Evolutionary conservation across 345 rosid species (phyloP).

Genomic region (Gossypium herbaceum): DNA sequence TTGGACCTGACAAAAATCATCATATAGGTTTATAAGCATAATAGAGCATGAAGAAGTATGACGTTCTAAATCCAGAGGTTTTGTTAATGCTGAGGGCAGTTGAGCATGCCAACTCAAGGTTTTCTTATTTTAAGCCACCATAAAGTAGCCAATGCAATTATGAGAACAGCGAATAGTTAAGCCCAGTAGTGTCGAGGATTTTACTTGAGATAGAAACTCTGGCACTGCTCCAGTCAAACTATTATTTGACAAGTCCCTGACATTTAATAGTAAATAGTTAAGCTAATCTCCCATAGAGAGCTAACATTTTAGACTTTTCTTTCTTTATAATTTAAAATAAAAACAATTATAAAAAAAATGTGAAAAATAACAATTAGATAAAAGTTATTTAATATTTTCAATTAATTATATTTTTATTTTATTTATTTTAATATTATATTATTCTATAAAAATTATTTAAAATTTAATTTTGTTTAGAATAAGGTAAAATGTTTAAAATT

Average conservation of each 20-base stretch:
- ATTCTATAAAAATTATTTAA: too few relatives aligned
- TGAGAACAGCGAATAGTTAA: background rate
- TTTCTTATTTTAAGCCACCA: conserved; percentile 8
- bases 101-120: conserved; percentile 8
- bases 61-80: background rate
- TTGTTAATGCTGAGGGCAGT: background rate
- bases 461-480: too few relatives aligned
- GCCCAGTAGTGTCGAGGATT: conserved; percentile 19
- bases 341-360: too few relatives aligned
- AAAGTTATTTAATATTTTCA: too few relatives aligned
- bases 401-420: too few relatives aligned
- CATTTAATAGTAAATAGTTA: background rate
- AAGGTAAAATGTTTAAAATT: too few relatives aligned
- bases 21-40: background rate
- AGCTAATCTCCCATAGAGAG: background rate
- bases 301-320: background rate
- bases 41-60: background rate
- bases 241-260: conserved; percentile 31
- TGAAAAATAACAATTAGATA: too few relatives aligned
- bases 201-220: conserved; percentile 21
- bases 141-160: conserved; percentile 6
- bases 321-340: too few relatives aligned
- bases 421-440: too few relatives aligned
- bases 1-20: background rate
- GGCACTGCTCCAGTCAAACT: conserved; percentile 25